These are phyloP conservation scores for Amauroascus niger DNA, from an alignment of 2,329 filamentous ascomycete genomes.

Conservation along the genomic window DNA sequence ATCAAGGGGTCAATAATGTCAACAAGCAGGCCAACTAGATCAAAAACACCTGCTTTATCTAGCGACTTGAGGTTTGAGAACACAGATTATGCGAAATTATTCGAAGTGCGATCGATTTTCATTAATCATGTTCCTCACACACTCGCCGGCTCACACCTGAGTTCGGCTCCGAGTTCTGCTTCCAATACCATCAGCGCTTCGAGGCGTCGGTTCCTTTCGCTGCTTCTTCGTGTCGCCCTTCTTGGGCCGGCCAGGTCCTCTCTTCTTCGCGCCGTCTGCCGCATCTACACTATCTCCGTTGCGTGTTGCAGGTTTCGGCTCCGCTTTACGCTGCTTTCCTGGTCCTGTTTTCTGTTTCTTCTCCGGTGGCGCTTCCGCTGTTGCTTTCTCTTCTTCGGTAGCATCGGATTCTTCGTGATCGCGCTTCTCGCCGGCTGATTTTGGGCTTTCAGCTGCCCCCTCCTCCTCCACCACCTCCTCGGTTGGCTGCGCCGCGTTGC, in stretches of 20 bases:
- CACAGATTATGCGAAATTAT: background rate
- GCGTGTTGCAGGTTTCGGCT: background rate
- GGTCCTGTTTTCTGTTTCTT: conserved; percentile 30
- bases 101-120: background rate
- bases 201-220: conserved; percentile 14
- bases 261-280: conserved; percentile 25
- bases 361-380: conserved; percentile 19
- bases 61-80: background rate
- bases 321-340: conserved; percentile 16
- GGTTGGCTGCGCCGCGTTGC: background rate
- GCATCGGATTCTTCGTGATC: conserved; percentile 16
- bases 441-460: background rate
- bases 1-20: background rate
- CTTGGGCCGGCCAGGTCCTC: conserved; percentile 24
- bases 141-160: conserved; percentile 19
- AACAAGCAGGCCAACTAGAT: background rate
- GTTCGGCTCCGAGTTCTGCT: conserved; percentile 34
- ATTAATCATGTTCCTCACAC: background rate
- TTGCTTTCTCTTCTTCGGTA: conserved; percentile 6
- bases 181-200: conserved; percentile 28
- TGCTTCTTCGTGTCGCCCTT: conserved; percentile 20
- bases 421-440: conserved; percentile 22
- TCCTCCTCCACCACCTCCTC: background rate
- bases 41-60: background rate
- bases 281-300: background rate